A percentile compares a stretch with the other conserved stretches of the same genome.
phyloP scores from a whole-genome alignment of 345 rosid species.

The Eucalyptus erythrocorys region DNA sequence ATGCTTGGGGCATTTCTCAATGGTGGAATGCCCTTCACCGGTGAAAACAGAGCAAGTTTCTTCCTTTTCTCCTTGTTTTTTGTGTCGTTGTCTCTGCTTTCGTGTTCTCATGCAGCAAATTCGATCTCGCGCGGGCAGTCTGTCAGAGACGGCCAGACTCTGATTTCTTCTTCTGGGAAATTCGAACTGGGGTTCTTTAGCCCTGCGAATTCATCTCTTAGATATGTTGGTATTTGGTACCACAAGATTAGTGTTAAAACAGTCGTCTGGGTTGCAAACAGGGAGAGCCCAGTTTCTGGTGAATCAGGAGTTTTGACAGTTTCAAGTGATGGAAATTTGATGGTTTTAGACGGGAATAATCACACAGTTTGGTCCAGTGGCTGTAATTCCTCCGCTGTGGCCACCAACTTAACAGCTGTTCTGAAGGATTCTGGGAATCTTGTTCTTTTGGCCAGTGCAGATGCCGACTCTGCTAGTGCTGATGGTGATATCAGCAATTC shows the following conservation, averaged over 20 bases:
- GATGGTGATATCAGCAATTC: neutral
- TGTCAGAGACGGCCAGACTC: neutral
- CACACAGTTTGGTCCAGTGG: conserved; percentile 38
- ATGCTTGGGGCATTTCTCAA: neutral
- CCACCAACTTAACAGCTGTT: conserved; percentile 16
- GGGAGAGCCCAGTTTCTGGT: neutral
- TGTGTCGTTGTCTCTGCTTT: neutral
- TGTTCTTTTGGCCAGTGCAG: neutral
- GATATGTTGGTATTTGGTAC: neutral
- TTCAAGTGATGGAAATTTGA: neutral
- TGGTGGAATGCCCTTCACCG: neutral
- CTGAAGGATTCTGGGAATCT: conserved; percentile 21
- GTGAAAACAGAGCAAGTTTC: neutral
- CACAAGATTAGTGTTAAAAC: neutral
- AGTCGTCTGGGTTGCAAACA: neutral
- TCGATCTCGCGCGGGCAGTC: neutral
- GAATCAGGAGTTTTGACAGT: neutral
- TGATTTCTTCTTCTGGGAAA: neutral
- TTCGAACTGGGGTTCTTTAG: neutral
- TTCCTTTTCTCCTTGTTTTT: conserved; percentile 3
- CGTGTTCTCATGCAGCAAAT: conserved; percentile 11
- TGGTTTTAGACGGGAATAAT: conserved; percentile 27
- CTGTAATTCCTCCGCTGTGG: conserved; percentile 8
- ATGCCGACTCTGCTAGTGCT: neutral
- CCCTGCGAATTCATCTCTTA: neutral